Conservation (phyloP, 176 grass and related monocot genomes). For the Bonia amplexicaulis region DNA sequence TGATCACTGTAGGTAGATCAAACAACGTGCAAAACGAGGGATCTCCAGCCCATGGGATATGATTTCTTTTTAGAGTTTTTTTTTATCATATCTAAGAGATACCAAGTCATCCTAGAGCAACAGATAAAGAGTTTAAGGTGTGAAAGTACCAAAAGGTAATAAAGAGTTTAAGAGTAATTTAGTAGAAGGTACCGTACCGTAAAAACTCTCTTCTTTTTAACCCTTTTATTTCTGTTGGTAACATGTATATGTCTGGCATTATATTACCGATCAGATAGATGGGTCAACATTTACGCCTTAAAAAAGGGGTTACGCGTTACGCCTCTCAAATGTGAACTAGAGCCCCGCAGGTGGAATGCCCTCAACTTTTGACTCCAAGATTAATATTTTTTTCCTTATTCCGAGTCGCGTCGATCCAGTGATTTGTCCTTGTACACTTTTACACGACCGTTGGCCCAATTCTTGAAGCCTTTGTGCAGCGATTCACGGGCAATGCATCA, state of each 20-base stretch:
- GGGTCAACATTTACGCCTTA: not conserved
- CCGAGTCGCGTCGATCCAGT: not conserved
- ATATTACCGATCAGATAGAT: not conserved
- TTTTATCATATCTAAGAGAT: no score
- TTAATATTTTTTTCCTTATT: not conserved
- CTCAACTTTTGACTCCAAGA: not conserved
- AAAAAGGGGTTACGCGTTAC: not conserved
- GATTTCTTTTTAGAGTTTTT: no score
- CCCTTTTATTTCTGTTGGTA: not conserved
- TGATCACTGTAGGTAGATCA: no score
- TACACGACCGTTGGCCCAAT: not conserved
- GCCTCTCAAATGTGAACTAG: not conserved
- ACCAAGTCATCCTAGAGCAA: no score
- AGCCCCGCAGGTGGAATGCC: not conserved
- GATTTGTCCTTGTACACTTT: not conserved
- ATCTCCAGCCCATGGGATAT: no score
- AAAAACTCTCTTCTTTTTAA: no score
- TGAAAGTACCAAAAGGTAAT: no score
- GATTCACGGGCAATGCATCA: not conserved
- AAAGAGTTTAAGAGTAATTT: no score
- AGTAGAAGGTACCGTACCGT: no score
- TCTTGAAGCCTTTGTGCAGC: not conserved
- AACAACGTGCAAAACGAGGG: no score
- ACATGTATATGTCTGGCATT: not conserved
- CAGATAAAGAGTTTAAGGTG: no score